Conservation (phyloP, 805 yeast species). For the Kuraishia ogatae region DNA sequence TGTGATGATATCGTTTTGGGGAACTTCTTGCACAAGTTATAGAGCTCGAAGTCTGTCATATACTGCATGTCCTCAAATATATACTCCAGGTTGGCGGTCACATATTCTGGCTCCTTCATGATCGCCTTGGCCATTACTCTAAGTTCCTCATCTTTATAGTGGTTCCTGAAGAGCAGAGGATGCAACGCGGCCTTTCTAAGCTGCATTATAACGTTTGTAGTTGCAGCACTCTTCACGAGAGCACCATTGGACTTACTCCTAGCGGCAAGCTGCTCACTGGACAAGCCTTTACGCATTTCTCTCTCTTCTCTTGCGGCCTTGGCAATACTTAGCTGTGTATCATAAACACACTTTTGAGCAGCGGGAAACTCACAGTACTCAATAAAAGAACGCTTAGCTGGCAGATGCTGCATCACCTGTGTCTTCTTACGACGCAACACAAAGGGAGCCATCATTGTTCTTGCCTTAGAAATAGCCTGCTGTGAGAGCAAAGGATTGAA, state of each 20-base stretch:
- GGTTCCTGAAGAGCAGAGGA: slow-evolving; percentile 71
- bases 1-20: slow-evolving; percentile 52
- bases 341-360: slow-evolving; percentile 52
- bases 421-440: slow-evolving; percentile 85
- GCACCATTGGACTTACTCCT: slow-evolving; percentile 1
- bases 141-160: slow-evolving; percentile 48
- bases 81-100: slow-evolving; percentile 63
- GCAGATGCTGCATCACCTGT: slow-evolving; percentile 86
- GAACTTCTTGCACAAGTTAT: slow-evolving; percentile 63
- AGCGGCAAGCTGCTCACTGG: background rate
- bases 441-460: slow-evolving; percentile 97
- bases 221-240: slow-evolving; percentile 23
- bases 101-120: slow-evolving; percentile 72
- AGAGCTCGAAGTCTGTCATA: slow-evolving; percentile 87
- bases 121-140: slow-evolving; percentile 67
- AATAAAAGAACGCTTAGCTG: slow-evolving; percentile 59
- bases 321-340: slow-evolving; percentile 42
- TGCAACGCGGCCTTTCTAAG: slow-evolving; percentile 90
- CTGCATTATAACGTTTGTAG: slow-evolving; percentile 75
- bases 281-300: slow-evolving; percentile 29
- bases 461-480: slow-evolving; percentile 89
- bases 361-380: slow-evolving; percentile 56
- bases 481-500: slow-evolving; percentile 80
- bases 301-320: slow-evolving; percentile 31
- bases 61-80: slow-evolving; percentile 92